Evolutionary conservation across 768 basidiomycete genomes (phyloP).

Genomic region (Sporobolomyces pararoseus): DNA sequence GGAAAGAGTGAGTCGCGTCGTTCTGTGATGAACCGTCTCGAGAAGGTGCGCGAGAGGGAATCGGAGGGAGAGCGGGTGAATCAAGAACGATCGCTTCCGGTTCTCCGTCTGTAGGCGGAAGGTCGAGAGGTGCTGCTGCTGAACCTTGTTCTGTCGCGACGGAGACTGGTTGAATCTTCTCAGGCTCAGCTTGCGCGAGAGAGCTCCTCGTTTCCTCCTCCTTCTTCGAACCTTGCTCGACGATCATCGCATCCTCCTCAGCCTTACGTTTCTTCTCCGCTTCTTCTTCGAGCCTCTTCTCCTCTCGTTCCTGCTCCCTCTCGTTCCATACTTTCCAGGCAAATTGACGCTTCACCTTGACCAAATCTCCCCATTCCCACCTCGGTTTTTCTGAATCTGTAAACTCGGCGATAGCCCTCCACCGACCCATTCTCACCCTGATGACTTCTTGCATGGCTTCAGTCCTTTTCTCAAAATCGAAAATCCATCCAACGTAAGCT

Average conservation of each 20-base stretch:
- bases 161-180: no score
- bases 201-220: no score
- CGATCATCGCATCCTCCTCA: neutral
- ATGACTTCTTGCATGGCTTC: slow-evolving; percentile 28
- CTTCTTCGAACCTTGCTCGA: neutral
- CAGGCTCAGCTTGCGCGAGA: no score
- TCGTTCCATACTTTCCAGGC: slow-evolving; percentile 14
- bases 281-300: neutral
- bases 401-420: slow-evolving; percentile 14
- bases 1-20: neutral
- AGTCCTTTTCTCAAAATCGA: slow-evolving; percentile 24
- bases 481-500: slow-evolving; percentile 9
- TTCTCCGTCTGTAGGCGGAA: neutral
- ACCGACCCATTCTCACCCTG: neutral
- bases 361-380: slow-evolving; percentile 23
- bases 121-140: no score
- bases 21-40: neutral
- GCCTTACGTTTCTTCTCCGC: neutral
- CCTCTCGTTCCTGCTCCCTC: neutral
- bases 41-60: slow-evolving; percentile 2
- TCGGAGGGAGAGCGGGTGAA: slow-evolving; percentile 10
- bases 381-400: neutral
- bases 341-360: neutral
- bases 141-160: no score
- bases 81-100: slow-evolving; percentile 14